Base-by-base conservation (phyloP, 805 yeast genomes). In the Zygotorulaspora danielsina region DNA sequence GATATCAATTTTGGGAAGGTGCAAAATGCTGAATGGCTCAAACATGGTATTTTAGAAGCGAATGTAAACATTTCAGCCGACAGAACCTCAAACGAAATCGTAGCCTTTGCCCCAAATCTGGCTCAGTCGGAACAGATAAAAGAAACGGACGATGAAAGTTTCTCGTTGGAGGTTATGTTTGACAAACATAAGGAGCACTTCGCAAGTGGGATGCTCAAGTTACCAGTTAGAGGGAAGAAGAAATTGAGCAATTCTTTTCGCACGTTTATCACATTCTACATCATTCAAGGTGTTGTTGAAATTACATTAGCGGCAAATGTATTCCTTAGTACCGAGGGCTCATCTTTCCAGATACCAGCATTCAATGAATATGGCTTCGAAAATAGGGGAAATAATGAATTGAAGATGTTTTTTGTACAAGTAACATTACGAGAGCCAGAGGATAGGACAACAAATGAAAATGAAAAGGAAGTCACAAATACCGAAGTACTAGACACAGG, bases 291-390 rank as follows among this genome's bases (percentile, higher is more conserved):
- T 0, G 50, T 72, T 2, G 56, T 85, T 6, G 85, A 84, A 51
- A 89, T 84, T 2, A 74, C 78, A 1, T 48, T 88, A 3, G 73
- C 76, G 13, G 76, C 75, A 5, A 71, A 69, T 15, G 69, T 66
- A 16, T 84, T 88, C 56, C 63, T 78, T 3, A 82, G 80, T 5
- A 70, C 75, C 1, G 66, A 71, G 39, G 95, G 95, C 1, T 82
- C 95, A 38, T 75, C 90, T 4, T 81, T 88, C 52, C 84, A 83
- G 52, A 72, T 89, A 5, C 96, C 96, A 1, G 75, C 82, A 65
- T 82, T 81, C 4, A 84, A 84, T 55, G 70, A 72, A 30, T 87
- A 85, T 60, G 76, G 82, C 12, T 72, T 88, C 47, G 71, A 70
- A 33, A 85, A 85, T 54, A 70, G 69, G 28, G 83, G 88, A 0